These are phyloP conservation scores for Mycena rebaudengoi DNA, from an alignment of 768 basidiomycete species.

Conservation along the genomic window DNA sequence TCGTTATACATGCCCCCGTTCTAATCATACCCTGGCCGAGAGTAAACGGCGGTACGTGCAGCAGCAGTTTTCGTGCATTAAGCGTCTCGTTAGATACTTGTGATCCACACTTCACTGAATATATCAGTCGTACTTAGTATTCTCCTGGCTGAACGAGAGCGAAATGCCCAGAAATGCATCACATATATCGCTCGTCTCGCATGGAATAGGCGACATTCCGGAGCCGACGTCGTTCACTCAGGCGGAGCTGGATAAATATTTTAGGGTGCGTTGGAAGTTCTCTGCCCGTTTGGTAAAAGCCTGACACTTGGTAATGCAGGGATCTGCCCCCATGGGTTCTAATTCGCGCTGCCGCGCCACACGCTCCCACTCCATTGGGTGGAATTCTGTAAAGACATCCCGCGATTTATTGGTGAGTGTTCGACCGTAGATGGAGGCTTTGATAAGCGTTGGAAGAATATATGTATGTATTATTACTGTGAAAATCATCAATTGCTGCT, in stretches of 20 bases:
- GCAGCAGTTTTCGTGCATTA: too few species aligned
- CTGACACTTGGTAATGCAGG: neutral
- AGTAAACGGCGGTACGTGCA: too few species aligned
- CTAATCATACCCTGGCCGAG: too few species aligned
- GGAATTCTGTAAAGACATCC: constrained; percentile 32
- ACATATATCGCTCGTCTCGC: constrained; percentile 45
- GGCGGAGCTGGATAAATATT: constrained; percentile 55
- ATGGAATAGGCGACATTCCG: constrained; percentile 45
- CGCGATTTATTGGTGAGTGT: constrained; percentile 28
- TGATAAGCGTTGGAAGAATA: too few species aligned
- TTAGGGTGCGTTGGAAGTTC: constrained; percentile 32
- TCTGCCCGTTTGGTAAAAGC: neutral
- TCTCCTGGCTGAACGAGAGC: too few species aligned
- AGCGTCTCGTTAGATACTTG: too few species aligned
- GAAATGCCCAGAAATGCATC: too few species aligned
- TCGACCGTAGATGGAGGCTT: constrained; percentile 13
- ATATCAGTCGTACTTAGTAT: too few species aligned
- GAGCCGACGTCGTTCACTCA: constrained; percentile 57
- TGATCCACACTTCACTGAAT: too few species aligned
- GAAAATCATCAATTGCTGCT: too few species aligned
- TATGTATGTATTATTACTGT: too few species aligned
- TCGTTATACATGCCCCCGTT: too few species aligned
- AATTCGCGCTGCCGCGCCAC: constrained; percentile 35
- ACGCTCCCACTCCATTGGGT: constrained; percentile 33
- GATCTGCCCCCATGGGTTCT: constrained; percentile 26